Base-by-base conservation (phyloP, 2,329 filamentous ascomycete species). In the Aspergillus transmontanensis region DNA sequence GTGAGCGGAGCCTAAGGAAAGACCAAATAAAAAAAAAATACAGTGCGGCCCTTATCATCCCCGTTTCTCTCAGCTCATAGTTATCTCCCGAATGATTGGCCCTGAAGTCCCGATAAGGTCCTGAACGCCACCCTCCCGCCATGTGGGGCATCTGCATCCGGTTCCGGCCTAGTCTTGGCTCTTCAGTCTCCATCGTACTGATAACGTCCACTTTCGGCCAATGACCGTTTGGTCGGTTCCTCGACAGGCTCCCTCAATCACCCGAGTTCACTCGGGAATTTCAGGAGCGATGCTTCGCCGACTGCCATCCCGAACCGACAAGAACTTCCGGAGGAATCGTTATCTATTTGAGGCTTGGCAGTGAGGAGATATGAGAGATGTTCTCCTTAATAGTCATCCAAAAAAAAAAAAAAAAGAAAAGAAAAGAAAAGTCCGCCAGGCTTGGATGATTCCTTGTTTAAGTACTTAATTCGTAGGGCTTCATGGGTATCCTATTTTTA, bases 21-120 rank as follows among this genome's bases (percentile, higher is more conserved):
- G 19, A n/a, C 16, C 16, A 28, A 48, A 26, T 1, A n/a, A 23
- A 36, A 32, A 46, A 51, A 46, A 53, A 26, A 48, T 26, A 14
- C 16, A 28, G 45, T 26, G 43, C 21, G 30, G 55, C 12, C 48
- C 60, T 66, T 65, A 62, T 62, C 61, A 23, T 19, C 41, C n/a
- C 50, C 36, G 46, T 68, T 68, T 68, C 66, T 66, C 64, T 68
- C 45, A 66, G 60, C 61, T 68, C 62, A 66, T 68, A 51, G 55
- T 58, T 60, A 50, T 46, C 58, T 58, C 39, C 21, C 21, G 36
- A 65, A 62, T 63, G 62, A 68, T 68, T 65, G 66, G 66, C 50
- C 62, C 56, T 56, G 64, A 68, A 57, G 43, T 46, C 50, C 43
- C 66, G 66, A 68, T 68, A 68, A 68, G 66, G 51, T 32, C 57